Evolutionary conservation across 768 basidiomycete species (phyloP).

Genomic region (Daedaleopsis nitida): DNA sequence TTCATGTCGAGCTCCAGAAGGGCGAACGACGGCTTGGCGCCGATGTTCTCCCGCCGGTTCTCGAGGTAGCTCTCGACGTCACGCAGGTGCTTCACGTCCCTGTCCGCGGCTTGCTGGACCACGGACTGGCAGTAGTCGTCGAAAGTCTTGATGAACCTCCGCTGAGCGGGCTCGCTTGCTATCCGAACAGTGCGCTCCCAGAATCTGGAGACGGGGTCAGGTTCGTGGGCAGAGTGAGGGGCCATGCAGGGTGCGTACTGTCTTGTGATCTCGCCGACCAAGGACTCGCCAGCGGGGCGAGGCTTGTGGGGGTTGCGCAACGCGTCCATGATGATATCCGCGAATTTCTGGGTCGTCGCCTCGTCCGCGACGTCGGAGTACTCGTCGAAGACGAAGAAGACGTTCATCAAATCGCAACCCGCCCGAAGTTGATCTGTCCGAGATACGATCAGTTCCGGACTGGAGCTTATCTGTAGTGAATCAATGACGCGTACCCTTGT

Average conservation of each 20-base stretch:
- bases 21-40: conserved; percentile 26
- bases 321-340: conserved; percentile 28
- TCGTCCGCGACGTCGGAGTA: conserved; percentile 23
- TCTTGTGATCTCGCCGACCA: conserved; percentile 26
- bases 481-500: not conserved
- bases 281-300: conserved; percentile 21
- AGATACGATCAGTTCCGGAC: not conserved
- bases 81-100: conserved; percentile 16
- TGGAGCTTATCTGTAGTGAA: too few relatives aligned
- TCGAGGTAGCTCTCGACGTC: conserved; percentile 27
- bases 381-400: conserved; percentile 33
- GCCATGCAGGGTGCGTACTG: conserved; percentile 19
- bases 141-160: conserved; percentile 25
- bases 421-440: conserved; percentile 10
- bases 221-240: not conserved
- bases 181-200: conserved; percentile 15
- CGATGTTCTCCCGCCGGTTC: conserved; percentile 28
- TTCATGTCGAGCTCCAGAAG: conserved; percentile 48
- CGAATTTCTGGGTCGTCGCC: conserved; percentile 10
- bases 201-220: conserved; percentile 13
- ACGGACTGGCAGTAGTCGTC: conserved; percentile 25
- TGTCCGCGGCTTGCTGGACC: conserved; percentile 27
- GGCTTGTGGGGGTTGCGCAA: conserved; percentile 24
- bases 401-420: conserved; percentile 29
- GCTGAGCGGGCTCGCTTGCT: conserved; percentile 12